phyloP scores from a whole-genome alignment of 306 rosid genomes.

The Biancaea sappan region DNA sequence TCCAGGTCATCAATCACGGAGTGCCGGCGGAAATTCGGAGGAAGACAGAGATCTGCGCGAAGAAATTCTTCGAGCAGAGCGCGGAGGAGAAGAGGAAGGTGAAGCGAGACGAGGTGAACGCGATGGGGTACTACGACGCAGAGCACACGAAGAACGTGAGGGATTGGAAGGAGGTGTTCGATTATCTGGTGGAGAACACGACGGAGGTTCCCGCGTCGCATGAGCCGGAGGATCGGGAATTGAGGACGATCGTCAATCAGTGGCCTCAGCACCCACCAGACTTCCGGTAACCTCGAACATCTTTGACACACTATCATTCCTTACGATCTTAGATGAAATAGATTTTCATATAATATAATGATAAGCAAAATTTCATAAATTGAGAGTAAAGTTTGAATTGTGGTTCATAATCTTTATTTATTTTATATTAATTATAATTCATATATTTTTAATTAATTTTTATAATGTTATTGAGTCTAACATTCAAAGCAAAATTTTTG shows the following conservation, averaged over 20 bases:
- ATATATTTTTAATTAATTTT: too few species aligned
- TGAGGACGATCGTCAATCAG: slow-evolving; percentile 45
- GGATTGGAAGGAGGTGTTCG: slow-evolving; percentile 91
- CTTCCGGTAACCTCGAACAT: slow-evolving; percentile 47
- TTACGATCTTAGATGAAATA: too few species aligned
- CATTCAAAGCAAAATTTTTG: too few species aligned
- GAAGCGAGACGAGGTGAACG: slow-evolving; percentile 39
- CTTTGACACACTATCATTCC: too few species aligned
- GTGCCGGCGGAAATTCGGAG: slow-evolving; percentile 43
- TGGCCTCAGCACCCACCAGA: slow-evolving; percentile 58
- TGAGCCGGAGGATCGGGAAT: slow-evolving; percentile 38
- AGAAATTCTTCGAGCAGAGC: slow-evolving; percentile 52
- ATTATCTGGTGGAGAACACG: slow-evolving; percentile 53
- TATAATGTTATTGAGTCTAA: too few species aligned
- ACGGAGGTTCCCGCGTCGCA: slow-evolving; percentile 56
- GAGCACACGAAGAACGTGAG: slow-evolving; percentile 78
- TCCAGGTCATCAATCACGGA: slow-evolving; percentile 79
- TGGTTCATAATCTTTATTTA: too few species aligned
- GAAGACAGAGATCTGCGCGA: slow-evolving; percentile 42
- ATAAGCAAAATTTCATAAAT: too few species aligned
- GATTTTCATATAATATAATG: too few species aligned
- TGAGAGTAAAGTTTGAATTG: too few species aligned
- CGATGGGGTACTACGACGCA: slow-evolving; percentile 56
- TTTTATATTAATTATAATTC: too few species aligned
- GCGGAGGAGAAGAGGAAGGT: slow-evolving; percentile 53